Base-by-base conservation (phyloP, 768 basidiomycete species). In the Daedalea quercina region DNA sequence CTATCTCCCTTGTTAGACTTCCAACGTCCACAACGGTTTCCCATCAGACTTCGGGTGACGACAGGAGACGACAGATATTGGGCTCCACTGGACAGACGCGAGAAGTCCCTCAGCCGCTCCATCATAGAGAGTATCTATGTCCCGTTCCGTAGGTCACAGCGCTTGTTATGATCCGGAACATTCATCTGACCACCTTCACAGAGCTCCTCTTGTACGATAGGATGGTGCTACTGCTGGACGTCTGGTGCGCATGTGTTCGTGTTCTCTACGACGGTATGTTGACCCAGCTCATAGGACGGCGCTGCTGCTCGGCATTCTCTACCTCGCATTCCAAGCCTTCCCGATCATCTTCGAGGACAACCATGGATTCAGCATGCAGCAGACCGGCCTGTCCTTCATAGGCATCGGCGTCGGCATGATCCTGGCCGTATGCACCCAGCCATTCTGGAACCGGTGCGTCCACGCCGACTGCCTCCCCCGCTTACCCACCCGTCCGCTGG, bases 151-250 rank as follows among this genome's bases (percentile, higher is more conserved):
- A 63, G 49, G 85, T 69, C 34, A 31, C 31, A 7, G 8, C 28
- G 19, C 34, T 24, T 47, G 26, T 20, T 24, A 28, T 28, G n/a
- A 15, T 8, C 28, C 25, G 17, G 31, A 23, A 31, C 28, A 8
- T 26, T 47, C 25, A 26, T n/a, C 44, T 45, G n/a, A 45, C 26
- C 3, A 28, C 4, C 11, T 34, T 37, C 52, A 40, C 53, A 87
- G 85, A 82, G 63, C 69, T 90, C 4, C 67, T 87, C 6, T 37
- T 79, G 0, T 78, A 73, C 47, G 87, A 94, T 58, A 73, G 77
- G 19, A 92, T 91, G 88, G 84, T 85, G 0, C 72, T 90, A 3
- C 66, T 85, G 4, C 71, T 92, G 8, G 76, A 89, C 63, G 64
- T 77, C 13, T 91, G 89, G 90, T 85, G 64, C 1, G 75, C 25